These are phyloP conservation scores for Allium cepa DNA, from an alignment of 106 monocot species.

Conservation along the genomic window DNA sequence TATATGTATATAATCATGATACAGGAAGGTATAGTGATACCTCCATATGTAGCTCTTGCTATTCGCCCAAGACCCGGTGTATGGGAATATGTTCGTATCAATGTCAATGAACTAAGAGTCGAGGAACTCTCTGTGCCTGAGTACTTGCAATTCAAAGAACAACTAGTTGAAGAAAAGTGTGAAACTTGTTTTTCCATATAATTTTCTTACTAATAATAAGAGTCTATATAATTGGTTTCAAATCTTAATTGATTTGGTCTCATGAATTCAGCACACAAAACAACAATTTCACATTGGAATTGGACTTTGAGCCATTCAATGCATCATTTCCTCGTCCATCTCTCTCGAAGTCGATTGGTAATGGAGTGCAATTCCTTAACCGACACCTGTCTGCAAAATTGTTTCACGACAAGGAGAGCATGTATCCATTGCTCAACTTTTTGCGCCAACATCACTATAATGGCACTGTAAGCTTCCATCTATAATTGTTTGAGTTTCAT, in stretches of 20 bases:
- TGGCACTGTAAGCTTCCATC: conserved; percentile 52
- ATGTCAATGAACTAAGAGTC: conserved; percentile 36
- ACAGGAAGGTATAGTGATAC: conserved; percentile 60
- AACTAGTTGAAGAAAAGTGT: conserved; percentile 54
- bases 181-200: background rate
- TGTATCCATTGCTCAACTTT: conserved; percentile 92
- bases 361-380: conserved; percentile 97
- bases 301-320: conserved; percentile 91
- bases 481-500: background rate
- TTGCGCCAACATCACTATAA: conserved; percentile 82
- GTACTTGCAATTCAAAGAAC: conserved; percentile 68
- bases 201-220: background rate
- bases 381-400: conserved; percentile 90
- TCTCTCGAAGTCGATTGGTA: conserved; percentile 91
- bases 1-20: background rate
- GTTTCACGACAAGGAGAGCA: conserved; percentile 93
- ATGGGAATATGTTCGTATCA: conserved; percentile 56
- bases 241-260: background rate
- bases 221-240: background rate
- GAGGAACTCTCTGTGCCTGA: conserved; percentile 42
- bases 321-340: conserved; percentile 85
- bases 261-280: conserved; percentile 8
- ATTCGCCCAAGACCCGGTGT: conserved; percentile 62
- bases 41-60: conserved; percentile 62
- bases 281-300: conserved; percentile 15